phyloP scores from a whole-genome alignment of 805 yeast genomes.

The Yarrowia osloensis region DNA sequence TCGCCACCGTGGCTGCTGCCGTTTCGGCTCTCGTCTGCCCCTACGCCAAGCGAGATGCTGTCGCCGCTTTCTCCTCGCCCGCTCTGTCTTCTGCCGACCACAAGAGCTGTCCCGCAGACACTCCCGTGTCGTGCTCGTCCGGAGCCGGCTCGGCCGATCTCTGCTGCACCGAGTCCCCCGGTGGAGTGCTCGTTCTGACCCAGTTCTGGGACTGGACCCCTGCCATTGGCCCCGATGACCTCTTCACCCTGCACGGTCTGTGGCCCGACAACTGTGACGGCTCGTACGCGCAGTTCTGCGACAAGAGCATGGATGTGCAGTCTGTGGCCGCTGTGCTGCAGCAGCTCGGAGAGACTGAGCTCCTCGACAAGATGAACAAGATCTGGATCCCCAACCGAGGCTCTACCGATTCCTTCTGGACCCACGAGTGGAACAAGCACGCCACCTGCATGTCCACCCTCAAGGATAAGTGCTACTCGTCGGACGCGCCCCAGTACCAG shows the following conservation, averaged over 20 bases:
- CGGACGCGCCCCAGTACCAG: constrained; percentile 39
- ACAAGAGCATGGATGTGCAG: constrained; percentile 55
- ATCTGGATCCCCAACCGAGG: constrained; percentile 78
- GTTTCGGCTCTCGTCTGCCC: constrained; percentile 29
- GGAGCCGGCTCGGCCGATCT: constrained; percentile 45
- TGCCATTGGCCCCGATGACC: constrained; percentile 66
- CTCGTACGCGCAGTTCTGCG: constrained; percentile 76
- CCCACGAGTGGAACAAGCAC: constrained; percentile 91
- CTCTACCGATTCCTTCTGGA: constrained; percentile 72
- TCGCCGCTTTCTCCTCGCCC: constrained; percentile 2
- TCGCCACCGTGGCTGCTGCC: constrained; percentile 3
- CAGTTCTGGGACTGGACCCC: constrained; percentile 93
- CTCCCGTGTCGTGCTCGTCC: constrained; percentile 43
- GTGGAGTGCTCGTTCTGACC: constrained; percentile 79
- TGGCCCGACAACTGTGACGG: constrained; percentile 93
- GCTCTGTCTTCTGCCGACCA: constrained; percentile 35
- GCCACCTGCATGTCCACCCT: constrained; percentile 89
- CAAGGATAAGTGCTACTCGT: constrained; percentile 64
- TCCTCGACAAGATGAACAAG: constrained; percentile 57
- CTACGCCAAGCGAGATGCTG: background rate
- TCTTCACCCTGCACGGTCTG: constrained; percentile 80
- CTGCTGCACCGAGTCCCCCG: constrained; percentile 86
- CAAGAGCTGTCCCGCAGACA: constrained; percentile 41
- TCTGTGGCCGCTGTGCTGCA: constrained; percentile 52
- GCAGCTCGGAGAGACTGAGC: constrained; percentile 47